These are phyloP conservation scores for Carex littledalei DNA, from an alignment of 176 grass and related monocot genomes.

Conservation along the genomic window DNA sequence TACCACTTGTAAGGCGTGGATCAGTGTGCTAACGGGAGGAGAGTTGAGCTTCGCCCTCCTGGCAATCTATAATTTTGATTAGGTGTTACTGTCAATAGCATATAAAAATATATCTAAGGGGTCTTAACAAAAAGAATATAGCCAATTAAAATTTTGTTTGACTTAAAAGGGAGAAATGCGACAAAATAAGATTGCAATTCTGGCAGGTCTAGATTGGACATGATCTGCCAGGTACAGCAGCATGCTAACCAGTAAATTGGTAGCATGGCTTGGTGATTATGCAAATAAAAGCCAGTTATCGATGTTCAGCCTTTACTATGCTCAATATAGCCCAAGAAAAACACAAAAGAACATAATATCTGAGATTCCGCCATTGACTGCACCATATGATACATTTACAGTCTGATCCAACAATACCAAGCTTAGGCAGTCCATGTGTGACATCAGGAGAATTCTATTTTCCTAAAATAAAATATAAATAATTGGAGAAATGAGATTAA, in stretches of 20 bases:
- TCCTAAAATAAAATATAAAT: not conserved
- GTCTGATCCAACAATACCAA: not conserved
- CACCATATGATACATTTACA: not conserved
- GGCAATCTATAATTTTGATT: conserved; percentile 51
- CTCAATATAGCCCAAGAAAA: not conserved
- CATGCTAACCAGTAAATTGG: conserved; percentile 6
- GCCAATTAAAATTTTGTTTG: not conserved
- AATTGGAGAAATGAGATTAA: not conserved
- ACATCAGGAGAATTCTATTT: not conserved
- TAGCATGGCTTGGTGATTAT: not conserved
- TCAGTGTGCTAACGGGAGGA: conserved; percentile 50
- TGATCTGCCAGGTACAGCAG: not conserved
- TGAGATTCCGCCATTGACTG: not conserved
- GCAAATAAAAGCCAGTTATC: not conserved
- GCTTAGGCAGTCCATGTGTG: not conserved
- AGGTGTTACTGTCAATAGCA: not conserved
- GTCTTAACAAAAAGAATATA: not conserved
- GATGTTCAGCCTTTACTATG: not conserved
- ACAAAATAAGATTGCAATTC: not conserved
- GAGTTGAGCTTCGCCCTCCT: conserved; percentile 75
- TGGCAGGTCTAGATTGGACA: not conserved
- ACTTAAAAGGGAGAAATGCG: not conserved
- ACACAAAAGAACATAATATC: not conserved
- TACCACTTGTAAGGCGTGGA: conserved; percentile 62
- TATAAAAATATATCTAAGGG: not conserved